phyloP scores from a whole-genome alignment of 2,329 filamentous ascomycete species.

The Decorospora gaudefroyi region DNA sequence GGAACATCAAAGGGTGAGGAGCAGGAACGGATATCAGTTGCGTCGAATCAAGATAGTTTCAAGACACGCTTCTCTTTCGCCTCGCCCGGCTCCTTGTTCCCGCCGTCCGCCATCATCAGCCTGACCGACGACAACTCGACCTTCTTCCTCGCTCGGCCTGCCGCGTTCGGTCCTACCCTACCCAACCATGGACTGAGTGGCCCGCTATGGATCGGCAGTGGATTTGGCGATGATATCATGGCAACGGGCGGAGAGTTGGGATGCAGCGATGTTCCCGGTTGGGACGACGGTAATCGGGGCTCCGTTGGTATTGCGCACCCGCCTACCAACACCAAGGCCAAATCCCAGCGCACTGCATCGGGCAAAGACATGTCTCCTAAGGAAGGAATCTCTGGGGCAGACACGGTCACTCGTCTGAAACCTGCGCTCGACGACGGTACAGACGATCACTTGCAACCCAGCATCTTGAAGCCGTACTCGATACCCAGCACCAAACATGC shows the following conservation, averaged over 20 bases:
- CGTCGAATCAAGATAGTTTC: conserved; percentile 42
- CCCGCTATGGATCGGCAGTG: conserved; percentile 89
- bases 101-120: conserved; percentile 92
- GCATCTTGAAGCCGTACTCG: conserved; percentile 17
- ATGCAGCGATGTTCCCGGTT: conserved; percentile 91
- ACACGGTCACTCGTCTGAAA: background rate
- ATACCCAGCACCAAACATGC: conserved; percentile 61
- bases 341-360: background rate
- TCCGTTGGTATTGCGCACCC: conserved; percentile 12
- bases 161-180: conserved; percentile 84
- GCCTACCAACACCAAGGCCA: background rate
- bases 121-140: conserved; percentile 98
- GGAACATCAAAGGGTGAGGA: conserved; percentile 29
- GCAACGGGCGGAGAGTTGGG: conserved; percentile 81
- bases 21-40: conserved; percentile 13
- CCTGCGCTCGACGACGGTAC: conserved; percentile 69
- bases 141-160: conserved; percentile 90
- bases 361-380: background rate
- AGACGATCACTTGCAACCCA: conserved; percentile 74
- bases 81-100: conserved; percentile 82
- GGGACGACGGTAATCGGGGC: conserved; percentile 62
- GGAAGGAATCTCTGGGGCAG: conserved; percentile 5
- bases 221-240: conserved; percentile 78
- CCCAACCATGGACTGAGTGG: conserved; percentile 79
- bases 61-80: conserved; percentile 55